phyloP scores from a whole-genome alignment of 805 yeast species.

The Allodekkera sacchari region DNA sequence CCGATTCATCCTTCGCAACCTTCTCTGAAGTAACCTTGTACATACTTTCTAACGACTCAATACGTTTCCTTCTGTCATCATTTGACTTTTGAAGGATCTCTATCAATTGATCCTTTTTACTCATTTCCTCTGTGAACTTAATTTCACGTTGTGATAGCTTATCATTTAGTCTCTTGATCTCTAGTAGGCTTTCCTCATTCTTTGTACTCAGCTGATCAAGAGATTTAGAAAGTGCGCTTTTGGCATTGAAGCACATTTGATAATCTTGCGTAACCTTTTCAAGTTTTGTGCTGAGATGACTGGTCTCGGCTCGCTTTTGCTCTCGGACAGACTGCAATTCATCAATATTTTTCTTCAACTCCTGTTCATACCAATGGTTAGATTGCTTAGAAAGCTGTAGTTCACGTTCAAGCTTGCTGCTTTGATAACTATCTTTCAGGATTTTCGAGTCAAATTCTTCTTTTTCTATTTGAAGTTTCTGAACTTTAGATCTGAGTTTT shows the following conservation, averaged over 20 bases:
- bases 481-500: constrained; percentile 33
- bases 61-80: constrained; percentile 42
- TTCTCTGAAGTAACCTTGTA: constrained; percentile 33
- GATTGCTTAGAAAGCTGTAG: constrained; percentile 23
- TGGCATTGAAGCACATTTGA: constrained; percentile 17
- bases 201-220: constrained; percentile 28
- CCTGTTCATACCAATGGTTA: constrained; percentile 27
- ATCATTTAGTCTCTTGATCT: constrained; percentile 40
- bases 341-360: constrained; percentile 20
- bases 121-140: constrained; percentile 47
- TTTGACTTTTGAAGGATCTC: constrained; percentile 48
- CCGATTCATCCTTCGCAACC: constrained; percentile 28
- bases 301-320: constrained; percentile 22
- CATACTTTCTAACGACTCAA: constrained; percentile 43
- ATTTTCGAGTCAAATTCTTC: constrained; percentile 19
- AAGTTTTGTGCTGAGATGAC: constrained; percentile 26
- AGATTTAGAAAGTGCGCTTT: constrained; percentile 26
- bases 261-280: constrained; percentile 28
- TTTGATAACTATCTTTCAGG: constrained; percentile 18
- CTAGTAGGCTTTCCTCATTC: constrained; percentile 34
- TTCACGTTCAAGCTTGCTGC: constrained; percentile 22
- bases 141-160: constrained; percentile 34
- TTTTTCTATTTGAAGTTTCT: constrained; percentile 28
- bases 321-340: constrained; percentile 22
- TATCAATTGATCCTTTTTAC: constrained; percentile 52